A percentile compares a stretch with the other conserved stretches of the same genome.
Conservation (phyloP, 768 basidiomycete genomes). For the Rubroboletus satanas region DNA sequence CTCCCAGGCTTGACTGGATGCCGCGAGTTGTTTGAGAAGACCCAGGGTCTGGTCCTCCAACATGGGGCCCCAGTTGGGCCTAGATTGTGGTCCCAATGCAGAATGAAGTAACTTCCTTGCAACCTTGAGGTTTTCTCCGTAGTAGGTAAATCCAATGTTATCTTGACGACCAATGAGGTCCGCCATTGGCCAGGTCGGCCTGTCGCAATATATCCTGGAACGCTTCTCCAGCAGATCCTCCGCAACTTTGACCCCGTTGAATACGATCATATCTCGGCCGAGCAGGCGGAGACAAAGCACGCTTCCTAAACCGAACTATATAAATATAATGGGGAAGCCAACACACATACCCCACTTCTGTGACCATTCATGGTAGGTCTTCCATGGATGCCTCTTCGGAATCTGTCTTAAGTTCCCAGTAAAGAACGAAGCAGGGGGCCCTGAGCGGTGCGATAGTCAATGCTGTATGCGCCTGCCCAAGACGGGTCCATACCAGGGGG, state of each 20-base stretch:
- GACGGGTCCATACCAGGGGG: not conserved
- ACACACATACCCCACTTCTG: constrained; percentile 21
- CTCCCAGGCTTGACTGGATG: not conserved
- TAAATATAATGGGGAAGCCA: not conserved
- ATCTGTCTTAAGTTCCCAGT: not conserved
- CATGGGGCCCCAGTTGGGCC: not conserved
- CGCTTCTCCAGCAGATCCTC: constrained; percentile 44
- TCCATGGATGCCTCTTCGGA: constrained; percentile 3
- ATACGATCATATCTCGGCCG: constrained; percentile 39
- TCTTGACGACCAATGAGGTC: constrained; percentile 40
- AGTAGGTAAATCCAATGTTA: constrained; percentile 33
- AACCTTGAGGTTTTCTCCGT: constrained; percentile 18
- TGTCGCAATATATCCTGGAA: constrained; percentile 45
- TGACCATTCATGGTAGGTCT: constrained; percentile 4
- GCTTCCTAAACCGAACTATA: constrained; percentile 9
- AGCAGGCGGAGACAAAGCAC: constrained; percentile 46
- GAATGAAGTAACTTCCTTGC: constrained; percentile 41
- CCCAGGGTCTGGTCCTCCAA: constrained; percentile 2
- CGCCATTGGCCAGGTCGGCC: constrained; percentile 46
- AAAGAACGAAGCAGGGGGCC: not conserved
- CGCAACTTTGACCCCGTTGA: constrained; percentile 41
- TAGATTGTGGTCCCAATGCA: constrained; percentile 28
- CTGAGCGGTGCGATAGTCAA: not conserved
- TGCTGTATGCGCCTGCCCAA: not conserved
- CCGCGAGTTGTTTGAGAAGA: constrained; percentile 1